Conservation (phyloP, 1,284 basidiomycete species). For the Stereum hirsutum region DNA sequence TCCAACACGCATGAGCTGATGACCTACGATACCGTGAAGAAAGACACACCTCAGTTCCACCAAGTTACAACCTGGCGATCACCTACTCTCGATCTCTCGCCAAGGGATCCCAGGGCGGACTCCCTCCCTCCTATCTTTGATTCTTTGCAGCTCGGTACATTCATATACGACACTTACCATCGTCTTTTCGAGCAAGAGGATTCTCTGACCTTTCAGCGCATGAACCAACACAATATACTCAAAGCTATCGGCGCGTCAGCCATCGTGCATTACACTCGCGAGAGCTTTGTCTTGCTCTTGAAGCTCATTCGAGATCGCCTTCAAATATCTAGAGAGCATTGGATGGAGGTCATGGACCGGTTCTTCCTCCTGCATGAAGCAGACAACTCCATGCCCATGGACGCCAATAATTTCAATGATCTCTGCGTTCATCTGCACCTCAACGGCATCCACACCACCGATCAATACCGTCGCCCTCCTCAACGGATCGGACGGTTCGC, state of each 20-base stretch:
- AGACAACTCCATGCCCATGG: neutral
- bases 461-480: neutral
- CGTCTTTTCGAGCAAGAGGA: slow-evolving; percentile 36
- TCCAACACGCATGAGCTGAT: slow-evolving; percentile 35
- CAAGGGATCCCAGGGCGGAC: neutral
- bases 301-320: slow-evolving; percentile 22
- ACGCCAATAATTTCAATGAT: neutral
- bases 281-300: slow-evolving; percentile 34
- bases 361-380: neutral
- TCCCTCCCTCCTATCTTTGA: slow-evolving; percentile 15
- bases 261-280: slow-evolving; percentile 34
- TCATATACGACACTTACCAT: slow-evolving; percentile 37
- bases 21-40: slow-evolving; percentile 3
- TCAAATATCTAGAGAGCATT: neutral
- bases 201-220: slow-evolving; percentile 9
- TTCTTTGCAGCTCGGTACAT: slow-evolving; percentile 24
- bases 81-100: slow-evolving; percentile 17
- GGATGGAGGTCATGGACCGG: neutral
- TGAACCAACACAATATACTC: slow-evolving; percentile 3
- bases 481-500: neutral
- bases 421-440: neutral
- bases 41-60: slow-evolving; percentile 24
- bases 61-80: slow-evolving; percentile 36
- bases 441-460: neutral
- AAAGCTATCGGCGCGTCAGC: slow-evolving; percentile 12